Base-by-base conservation (phyloP, 2,329 filamentous ascomycete genomes). In the Pseudofabraea citricarpa region DNA sequence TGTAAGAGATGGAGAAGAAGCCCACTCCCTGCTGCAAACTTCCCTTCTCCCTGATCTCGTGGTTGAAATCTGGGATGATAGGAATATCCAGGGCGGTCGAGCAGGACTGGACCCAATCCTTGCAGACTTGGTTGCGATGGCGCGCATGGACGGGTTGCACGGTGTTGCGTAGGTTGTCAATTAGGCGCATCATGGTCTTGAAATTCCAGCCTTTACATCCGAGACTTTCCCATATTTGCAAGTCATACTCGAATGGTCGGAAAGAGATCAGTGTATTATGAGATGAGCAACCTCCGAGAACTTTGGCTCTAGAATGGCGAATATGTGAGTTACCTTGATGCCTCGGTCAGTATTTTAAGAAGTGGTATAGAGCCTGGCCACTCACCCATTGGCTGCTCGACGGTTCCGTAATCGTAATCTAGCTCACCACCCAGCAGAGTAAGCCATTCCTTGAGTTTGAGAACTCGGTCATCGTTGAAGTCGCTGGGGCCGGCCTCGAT, bases 191-290 rank as follows among this genome's bases (percentile, higher is more conserved):
- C 66, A 95, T 86, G 48, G 79, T 88, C 61, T 87, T 81, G 69
- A 94, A 95, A 59, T 78, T 81, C 90, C 90, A 95, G 57, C 89
- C 89, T 61, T 78, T 79, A 70, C 85, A 90, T 48, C 90, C 90
- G 59, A 87, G 73, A 23, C 77, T 78, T 58, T 90, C 83, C 90
- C 90, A 95, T 56, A 87, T 77, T 60, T 87, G 77, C 69, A 87
- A 79, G 66, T 95, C 90, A 65, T 94, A 90, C 65, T 90, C 81
- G 61, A 95, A 94, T 6, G 90, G 88, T 20, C 89, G 81, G 78
- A 95, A 95, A 15, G 87, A 93, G 65, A 95, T 95, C 57, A 95
- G 74, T 16, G 90, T 95, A 70, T 95, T 95, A 75, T 95, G 90
- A 47, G 86, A 91, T 35, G 89, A 94, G 74, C 90, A 95, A 54